These are phyloP conservation scores for Tinospora cordifolia DNA, from an alignment of 164 flowering plant species.

Conservation along the genomic window DNA sequence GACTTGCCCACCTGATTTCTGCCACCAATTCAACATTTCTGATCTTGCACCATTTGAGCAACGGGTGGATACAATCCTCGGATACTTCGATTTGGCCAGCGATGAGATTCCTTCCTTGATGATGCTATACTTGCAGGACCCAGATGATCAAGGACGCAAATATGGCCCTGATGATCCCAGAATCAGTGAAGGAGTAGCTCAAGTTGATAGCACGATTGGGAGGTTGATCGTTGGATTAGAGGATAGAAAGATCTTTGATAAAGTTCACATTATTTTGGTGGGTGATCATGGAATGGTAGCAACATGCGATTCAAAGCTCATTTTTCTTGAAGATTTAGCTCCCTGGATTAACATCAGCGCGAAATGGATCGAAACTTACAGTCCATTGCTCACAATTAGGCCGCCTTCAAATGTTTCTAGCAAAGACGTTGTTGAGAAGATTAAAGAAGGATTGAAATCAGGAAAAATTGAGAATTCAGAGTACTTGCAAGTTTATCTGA, in stretches of 20 bases:
- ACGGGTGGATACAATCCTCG: constrained; percentile 65
- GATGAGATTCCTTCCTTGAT: constrained; percentile 62
- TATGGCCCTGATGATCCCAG: constrained; percentile 90
- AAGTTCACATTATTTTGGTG: constrained; percentile 69
- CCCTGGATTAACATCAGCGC: constrained; percentile 63
- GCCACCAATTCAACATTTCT: constrained; percentile 58
- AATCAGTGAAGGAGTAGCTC: constrained; percentile 71
- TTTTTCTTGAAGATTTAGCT: constrained; percentile 67
- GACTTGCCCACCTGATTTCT: constrained; percentile 53
- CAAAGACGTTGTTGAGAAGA: constrained; percentile 56
- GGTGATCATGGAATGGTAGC: constrained; percentile 99
- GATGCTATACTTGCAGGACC: constrained; percentile 90
- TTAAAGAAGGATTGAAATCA: constrained; percentile 65
- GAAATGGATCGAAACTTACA: constrained; percentile 62
- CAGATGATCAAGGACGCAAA: constrained; percentile 89
- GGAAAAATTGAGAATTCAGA: constrained; percentile 67
- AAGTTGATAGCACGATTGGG: constrained; percentile 73
- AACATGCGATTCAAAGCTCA: constrained; percentile 76
- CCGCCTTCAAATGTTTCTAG: constrained; percentile 49
- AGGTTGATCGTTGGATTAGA: constrained; percentile 76
- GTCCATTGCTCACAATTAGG: constrained; percentile 67
- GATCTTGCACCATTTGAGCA: constrained; percentile 61
- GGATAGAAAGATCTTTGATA: constrained; percentile 72
- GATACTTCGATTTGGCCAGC: constrained; percentile 64
- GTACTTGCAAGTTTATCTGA: constrained; percentile 57